A percentile compares a stretch with the other conserved stretches of the same genome.
phyloP scores from a whole-genome alignment of 2,329 filamentous ascomycete species.

The Colletotrichum sp. region DNA sequence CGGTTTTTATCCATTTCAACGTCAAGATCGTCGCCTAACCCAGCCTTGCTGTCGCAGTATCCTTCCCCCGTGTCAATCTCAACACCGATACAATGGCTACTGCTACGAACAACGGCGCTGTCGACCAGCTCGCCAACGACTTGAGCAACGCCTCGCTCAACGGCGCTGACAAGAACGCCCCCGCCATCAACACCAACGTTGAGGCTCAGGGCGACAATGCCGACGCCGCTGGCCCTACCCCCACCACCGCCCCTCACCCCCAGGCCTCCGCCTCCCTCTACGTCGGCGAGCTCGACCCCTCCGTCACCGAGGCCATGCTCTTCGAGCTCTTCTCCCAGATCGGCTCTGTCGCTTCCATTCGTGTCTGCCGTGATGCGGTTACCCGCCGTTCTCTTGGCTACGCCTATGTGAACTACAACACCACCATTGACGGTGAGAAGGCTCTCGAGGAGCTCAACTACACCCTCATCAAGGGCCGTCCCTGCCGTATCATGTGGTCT shows the following conservation, averaged over 20 bases:
- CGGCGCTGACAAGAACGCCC: constrained; percentile 67
- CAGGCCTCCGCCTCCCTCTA: constrained; percentile 98
- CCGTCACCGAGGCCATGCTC: constrained; percentile 99
- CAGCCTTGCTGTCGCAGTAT: constrained; percentile 11
- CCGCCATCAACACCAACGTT: constrained; percentile 77
- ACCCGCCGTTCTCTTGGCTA: constrained; percentile 98
- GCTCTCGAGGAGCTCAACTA: constrained; percentile 99
- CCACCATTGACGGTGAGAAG: constrained; percentile 93
- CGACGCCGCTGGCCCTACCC: constrained; percentile 72
- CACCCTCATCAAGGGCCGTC: constrained; percentile 97
- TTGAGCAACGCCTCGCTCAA: constrained; percentile 75
- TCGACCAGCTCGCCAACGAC: constrained; percentile 83
- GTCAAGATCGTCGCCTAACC: background rate
- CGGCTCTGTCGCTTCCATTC: constrained; percentile 97
- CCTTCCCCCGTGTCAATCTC: constrained; percentile 16
- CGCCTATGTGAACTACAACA: constrained; percentile 99
- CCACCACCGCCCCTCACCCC: constrained; percentile 77
- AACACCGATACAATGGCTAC: constrained; percentile 61
- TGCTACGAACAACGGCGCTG: constrained; percentile 63
- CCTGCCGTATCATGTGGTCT: constrained; percentile 99
- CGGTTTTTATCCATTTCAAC: background rate
- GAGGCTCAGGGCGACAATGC: constrained; percentile 59
- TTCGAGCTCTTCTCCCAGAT: constrained; percentile 99
- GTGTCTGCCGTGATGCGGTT: constrained; percentile 98
- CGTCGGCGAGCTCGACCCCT: constrained; percentile 96